Conservation (phyloP, 768 basidiomycete species). For the Lanmaoa pseudosensibilis region DNA sequence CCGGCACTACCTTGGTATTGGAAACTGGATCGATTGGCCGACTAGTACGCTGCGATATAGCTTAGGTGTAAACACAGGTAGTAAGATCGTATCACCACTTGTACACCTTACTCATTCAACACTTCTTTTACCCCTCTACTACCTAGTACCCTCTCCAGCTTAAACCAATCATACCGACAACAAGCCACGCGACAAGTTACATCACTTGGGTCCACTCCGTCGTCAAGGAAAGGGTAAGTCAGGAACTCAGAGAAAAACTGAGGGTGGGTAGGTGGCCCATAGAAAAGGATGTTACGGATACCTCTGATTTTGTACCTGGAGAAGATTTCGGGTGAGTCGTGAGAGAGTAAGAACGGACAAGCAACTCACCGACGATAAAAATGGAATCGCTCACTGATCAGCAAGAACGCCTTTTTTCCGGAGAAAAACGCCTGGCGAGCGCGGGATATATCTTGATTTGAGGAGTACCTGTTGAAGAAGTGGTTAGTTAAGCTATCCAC, state of each 20-base stretch:
- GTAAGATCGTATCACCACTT: not conserved
- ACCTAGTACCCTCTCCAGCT: slow-evolving; percentile 72
- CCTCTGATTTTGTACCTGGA: slow-evolving; percentile 91
- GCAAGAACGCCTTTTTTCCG: slow-evolving; percentile 80
- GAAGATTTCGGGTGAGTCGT: not conserved
- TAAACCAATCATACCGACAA: slow-evolving; percentile 87
- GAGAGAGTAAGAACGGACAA: not conserved
- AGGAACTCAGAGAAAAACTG: slow-evolving; percentile 91
- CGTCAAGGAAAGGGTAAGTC: slow-evolving; percentile 87
- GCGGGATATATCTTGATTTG: slow-evolving; percentile 91
- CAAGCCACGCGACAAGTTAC: slow-evolving; percentile 81
- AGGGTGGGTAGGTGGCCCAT: slow-evolving; percentile 86
- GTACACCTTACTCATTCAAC: slow-evolving; percentile 7
- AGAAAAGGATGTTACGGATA: slow-evolving; percentile 90
- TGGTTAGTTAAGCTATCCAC: not conserved
- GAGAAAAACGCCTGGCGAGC: slow-evolving; percentile 92
- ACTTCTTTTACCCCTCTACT: slow-evolving; percentile 22
- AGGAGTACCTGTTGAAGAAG: slow-evolving; percentile 66
- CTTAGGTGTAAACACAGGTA: too few relatives aligned
- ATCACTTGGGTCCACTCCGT: slow-evolving; percentile 83
- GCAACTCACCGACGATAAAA: slow-evolving; percentile 79
- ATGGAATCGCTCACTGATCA: slow-evolving; percentile 97
- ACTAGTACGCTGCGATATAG: too few relatives aligned
- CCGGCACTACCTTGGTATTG: too few relatives aligned
- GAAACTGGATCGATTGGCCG: too few relatives aligned